phyloP scores from a whole-genome alignment of 1,284 basidiomycete genomes.

The Sphaerobolus stellatus region DNA sequence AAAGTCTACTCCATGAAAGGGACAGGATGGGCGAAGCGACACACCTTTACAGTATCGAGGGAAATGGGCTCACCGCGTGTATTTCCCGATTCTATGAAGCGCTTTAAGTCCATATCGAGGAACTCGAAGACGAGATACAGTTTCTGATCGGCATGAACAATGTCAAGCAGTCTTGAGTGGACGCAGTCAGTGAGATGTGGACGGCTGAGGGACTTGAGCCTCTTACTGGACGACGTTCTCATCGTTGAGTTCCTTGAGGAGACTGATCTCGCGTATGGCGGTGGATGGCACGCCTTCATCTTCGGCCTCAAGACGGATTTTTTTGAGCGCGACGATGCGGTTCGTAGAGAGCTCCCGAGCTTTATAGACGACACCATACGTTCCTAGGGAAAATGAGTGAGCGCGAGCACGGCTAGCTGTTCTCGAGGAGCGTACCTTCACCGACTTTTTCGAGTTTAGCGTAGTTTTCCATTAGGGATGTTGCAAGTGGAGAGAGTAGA shows the following conservation, averaged over 20 bases:
- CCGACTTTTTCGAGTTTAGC: slow-evolving; percentile 15
- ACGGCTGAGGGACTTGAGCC: slow-evolving; percentile 7
- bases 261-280: slow-evolving; percentile 95
- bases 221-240: slow-evolving; percentile 89
- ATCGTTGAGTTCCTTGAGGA: slow-evolving; percentile 95
- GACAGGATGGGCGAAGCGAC: slow-evolving; percentile 20
- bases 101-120: slow-evolving; percentile 91
- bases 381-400: slow-evolving; percentile 56
- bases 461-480: slow-evolving; percentile 12
- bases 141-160: slow-evolving; percentile 96
- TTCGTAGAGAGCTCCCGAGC: slow-evolving; percentile 74
- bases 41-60: slow-evolving; percentile 84
- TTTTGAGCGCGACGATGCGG: slow-evolving; percentile 90
- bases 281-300: slow-evolving; percentile 98
- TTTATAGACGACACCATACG: slow-evolving; percentile 98
- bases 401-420: neutral
- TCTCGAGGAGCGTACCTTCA: slow-evolving; percentile 6
- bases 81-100: slow-evolving; percentile 91
- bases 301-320: slow-evolving; percentile 97
- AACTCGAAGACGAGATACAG: slow-evolving; percentile 98
- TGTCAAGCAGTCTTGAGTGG: slow-evolving; percentile 78
- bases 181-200: slow-evolving; percentile 7
- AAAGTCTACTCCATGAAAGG: slow-evolving; percentile 20
- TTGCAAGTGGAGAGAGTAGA: neutral
- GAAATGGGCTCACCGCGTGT: slow-evolving; percentile 67